Base-by-base conservation (phyloP, 2,329 filamentous ascomycete species). In the Incumbomyces delicatus region DNA sequence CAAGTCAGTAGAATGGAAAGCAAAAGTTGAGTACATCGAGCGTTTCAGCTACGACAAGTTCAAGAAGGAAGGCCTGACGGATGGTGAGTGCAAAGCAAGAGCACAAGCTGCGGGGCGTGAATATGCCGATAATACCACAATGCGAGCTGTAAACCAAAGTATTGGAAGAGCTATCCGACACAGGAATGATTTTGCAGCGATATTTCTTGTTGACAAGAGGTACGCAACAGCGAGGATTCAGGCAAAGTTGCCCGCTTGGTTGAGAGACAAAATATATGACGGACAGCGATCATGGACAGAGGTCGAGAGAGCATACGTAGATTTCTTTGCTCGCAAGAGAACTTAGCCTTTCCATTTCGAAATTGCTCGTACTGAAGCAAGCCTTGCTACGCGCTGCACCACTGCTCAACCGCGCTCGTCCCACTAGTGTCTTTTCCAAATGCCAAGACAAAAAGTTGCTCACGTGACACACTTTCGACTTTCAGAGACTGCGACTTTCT, bases 101-200 rank as follows among this genome's bases (percentile, higher is more conserved):
- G 67, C 70, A 6, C 71, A 69, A 40, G 60, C 60, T 14, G 69
- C 81, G 3, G 81, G 83, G 1, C 71, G 83, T 44, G 85, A 90
- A 50, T 94, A 87, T 60, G 94, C 94, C 61, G 88, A 95, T 63
- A 96, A 96, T 61, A 80, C 87, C 0, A 95, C 89, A 63, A 95
- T 98, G 89, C 76, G 92, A 33, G 87, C 89, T 3, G 92, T 98
- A 3, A 98, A 98, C 63, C 92, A 98, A 69, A 92, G 87, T 60
- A 89, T 98, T 56, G 92, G 92, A 1, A 74, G 92, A 49, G 92
- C 88, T 1, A 95, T 98, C 57, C 74, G 92, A 39, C 92, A 98
- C 62, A 77, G 76, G 46, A 79, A 77, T 18, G 92, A 98, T 66
- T 96, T 94, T 66, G 92, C 92, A 3, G 81, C 85, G 13, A 95